Evolutionary conservation across 148 eudicot genomes (phyloP).

Genomic region (Chenopodium album): DNA sequence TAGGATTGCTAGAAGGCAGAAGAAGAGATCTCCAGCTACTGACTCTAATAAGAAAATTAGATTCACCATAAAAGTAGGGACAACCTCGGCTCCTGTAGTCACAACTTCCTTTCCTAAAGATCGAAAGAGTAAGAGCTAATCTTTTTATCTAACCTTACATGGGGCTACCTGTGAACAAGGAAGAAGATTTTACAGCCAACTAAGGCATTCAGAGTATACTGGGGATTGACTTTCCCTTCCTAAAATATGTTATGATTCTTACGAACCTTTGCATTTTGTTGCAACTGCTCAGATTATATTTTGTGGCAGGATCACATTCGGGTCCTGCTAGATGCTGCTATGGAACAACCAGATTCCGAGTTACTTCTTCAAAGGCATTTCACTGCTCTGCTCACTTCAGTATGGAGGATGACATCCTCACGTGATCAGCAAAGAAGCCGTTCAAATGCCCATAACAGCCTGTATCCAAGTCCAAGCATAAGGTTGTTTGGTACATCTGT

Average conservation of each 20-base stretch:
- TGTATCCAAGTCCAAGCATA: slow-evolving; percentile 45
- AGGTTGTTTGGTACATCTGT: slow-evolving; percentile 42
- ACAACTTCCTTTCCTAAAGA: no score
- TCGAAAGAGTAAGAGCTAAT: no score
- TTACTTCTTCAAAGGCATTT: slow-evolving; percentile 86
- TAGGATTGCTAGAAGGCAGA: no score
- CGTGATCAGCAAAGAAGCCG: slow-evolving; percentile 36
- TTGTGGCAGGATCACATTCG: slow-evolving; percentile 71
- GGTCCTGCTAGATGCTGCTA: slow-evolving; percentile 67
- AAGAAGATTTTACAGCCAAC: no score
- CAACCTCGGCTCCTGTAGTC: background rate
- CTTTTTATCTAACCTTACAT: no score
- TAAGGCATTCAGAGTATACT: background rate
- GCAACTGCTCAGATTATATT: slow-evolving; percentile 4
- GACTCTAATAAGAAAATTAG: no score
- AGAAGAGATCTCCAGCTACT: no score
- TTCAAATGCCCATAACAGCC: slow-evolving; percentile 39
- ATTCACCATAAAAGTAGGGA: no score
- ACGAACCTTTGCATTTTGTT: background rate
- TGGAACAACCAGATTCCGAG: slow-evolving; percentile 77
- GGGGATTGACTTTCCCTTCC: background rate
- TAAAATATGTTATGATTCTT: background rate
- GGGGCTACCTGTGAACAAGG: no score
- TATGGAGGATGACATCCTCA: slow-evolving; percentile 59
- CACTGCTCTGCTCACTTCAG: slow-evolving; percentile 65